Evolutionary conservation across 169 alveolate species (phyloP).

Genomic region (Cryptosporidium andersoni): DNA sequence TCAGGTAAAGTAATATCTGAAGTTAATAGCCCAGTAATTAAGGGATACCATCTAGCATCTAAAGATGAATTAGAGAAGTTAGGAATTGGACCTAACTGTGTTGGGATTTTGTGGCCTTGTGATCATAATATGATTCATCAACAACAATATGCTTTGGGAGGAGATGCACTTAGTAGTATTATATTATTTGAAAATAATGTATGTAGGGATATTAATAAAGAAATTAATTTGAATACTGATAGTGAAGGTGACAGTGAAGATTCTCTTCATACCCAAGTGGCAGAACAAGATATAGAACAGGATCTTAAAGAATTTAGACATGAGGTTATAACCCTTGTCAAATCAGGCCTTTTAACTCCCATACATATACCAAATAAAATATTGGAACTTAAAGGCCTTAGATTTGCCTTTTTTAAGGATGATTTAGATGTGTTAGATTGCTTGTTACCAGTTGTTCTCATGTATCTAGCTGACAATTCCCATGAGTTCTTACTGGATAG

Average conservation of each 20-base stretch:
- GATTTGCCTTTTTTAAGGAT: conserved; percentile 65
- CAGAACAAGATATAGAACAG: background rate
- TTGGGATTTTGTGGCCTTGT: conserved; percentile 46
- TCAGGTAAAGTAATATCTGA: background rate
- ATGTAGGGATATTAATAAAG: background rate
- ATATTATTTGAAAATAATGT: conserved; percentile 7
- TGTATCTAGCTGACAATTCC: background rate
- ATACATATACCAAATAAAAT: conserved; percentile 55
- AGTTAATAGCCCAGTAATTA: background rate
- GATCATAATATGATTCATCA: background rate
- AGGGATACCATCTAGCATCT: conserved; percentile 6
- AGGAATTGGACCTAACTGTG: background rate
- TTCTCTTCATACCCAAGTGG: too few species aligned
- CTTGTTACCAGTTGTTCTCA: conserved; percentile 1
- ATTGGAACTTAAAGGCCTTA: conserved; percentile 48
- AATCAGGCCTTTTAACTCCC: conserved; percentile 49
- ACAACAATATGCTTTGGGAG: background rate
- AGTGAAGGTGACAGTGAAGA: background rate
- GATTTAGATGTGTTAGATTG: conserved; percentile 38
- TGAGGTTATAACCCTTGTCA: conserved; percentile 13
- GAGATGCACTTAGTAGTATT: conserved; percentile 14
- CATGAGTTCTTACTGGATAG: background rate
- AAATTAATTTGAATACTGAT: background rate
- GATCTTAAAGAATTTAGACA: conserved; percentile 22
- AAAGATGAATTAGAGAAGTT: conserved; percentile 1